These are phyloP conservation scores for Suhomyces coccinellae DNA, from an alignment of 1,139 yeast species.

Conservation along the genomic window DNA sequence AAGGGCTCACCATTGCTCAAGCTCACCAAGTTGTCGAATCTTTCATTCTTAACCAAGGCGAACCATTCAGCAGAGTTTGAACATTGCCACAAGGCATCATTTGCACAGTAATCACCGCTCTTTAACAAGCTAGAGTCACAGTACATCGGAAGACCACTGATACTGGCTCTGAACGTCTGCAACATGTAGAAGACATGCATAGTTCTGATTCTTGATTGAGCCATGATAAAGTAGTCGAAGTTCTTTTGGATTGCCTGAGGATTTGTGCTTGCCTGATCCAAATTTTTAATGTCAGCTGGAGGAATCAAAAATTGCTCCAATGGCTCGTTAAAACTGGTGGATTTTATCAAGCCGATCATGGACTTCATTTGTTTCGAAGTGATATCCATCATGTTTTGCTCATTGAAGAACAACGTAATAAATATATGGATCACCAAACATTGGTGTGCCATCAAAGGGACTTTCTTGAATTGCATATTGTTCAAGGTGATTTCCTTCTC, in stretches of 20 bases:
- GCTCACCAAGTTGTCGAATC: conserved; percentile 42
- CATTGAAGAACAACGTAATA: conserved; percentile 80
- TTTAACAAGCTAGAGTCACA: conserved; percentile 58
- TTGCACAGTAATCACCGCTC: conserved; percentile 74
- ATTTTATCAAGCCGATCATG: conserved; percentile 73
- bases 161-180: conserved; percentile 67
- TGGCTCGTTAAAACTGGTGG: conserved; percentile 74
- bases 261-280: conserved; percentile 8
- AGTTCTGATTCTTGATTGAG: conserved; percentile 85
- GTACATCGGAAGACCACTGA: conserved; percentile 60
- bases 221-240: conserved; percentile 73
- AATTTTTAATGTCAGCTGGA: conserved; percentile 35
- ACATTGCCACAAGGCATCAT: conserved; percentile 71
- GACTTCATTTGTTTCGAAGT: conserved; percentile 77
- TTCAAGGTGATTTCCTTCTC: conserved; percentile 54
- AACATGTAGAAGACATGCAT: conserved; percentile 76
- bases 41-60: conserved; percentile 20
- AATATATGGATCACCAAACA: conserved; percentile 78
- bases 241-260: conserved; percentile 40
- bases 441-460: conserved; percentile 89
- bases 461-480: conserved; percentile 54
- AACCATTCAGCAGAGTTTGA: conserved; percentile 61
- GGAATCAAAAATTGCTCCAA: conserved; percentile 62
- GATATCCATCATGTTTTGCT: conserved; percentile 66
- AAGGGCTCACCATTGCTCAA: conserved; percentile 59